Conservation (phyloP, 2,329 filamentous ascomycete species). For the Botryosphaeria dothidea region DNA sequence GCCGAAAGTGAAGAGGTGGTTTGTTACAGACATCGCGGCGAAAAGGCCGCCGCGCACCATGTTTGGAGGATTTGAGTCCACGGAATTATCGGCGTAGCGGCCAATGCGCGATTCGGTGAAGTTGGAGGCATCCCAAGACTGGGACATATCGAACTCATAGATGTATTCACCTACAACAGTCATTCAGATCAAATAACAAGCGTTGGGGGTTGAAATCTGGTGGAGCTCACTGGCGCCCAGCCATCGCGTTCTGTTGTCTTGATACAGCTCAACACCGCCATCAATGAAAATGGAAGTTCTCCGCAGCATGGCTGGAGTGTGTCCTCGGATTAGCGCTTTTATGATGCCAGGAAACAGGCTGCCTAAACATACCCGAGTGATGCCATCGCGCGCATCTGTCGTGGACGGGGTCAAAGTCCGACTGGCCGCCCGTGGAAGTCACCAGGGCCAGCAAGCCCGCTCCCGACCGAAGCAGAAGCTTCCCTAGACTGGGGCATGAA, state of each 20-base stretch:
- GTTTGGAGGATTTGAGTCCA: conserved; percentile 24
- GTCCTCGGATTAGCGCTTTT: not conserved
- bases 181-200: not conserved
- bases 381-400: conserved; percentile 7
- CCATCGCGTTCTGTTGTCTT: not conserved
- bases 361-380: not conserved
- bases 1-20: conserved; percentile 34
- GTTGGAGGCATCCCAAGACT: conserved; percentile 35
- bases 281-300: conserved; percentile 13
- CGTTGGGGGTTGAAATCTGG: too few species aligned
- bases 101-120: conserved; percentile 28
- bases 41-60: conserved; percentile 32
- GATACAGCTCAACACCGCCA: conserved; percentile 12
- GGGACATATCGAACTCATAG: conserved; percentile 29
- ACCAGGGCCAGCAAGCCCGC: not conserved
- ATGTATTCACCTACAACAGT: conserved; percentile 15
- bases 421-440: not conserved
- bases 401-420: not conserved
- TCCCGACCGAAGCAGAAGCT: too few species aligned
- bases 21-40: conserved; percentile 25
- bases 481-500: too few species aligned
- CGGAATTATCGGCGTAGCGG: conserved; percentile 25
- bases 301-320: conserved; percentile 15
- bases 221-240: conserved; percentile 14
- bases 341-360: too few species aligned